Percentiles rank a stretch among this genome's conserved stretches.
Evolutionary conservation across 352 stramenopile species (phyloP).

Genomic region (Phytophthora colocasiae): DNA sequence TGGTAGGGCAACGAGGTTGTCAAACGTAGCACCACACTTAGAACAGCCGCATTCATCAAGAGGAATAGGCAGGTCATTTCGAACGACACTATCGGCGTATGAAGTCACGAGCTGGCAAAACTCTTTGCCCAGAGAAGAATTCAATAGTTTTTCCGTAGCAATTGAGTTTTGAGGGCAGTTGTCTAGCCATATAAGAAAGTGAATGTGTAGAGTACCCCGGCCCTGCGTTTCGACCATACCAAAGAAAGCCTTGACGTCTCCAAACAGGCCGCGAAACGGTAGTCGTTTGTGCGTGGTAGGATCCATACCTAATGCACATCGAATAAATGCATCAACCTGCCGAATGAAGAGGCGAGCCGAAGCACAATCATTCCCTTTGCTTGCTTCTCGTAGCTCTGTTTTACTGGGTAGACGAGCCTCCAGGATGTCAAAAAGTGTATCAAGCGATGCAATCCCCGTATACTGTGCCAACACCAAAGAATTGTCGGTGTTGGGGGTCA

Average conservation of each 20-base stretch:
- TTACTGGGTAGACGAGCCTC: not conserved
- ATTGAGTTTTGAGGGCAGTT: no score
- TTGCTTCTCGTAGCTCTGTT: conserved; percentile 4
- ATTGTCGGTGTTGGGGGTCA: conserved; percentile 13
- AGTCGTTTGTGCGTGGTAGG: not conserved
- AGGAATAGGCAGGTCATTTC: no score
- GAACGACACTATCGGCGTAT: no score
- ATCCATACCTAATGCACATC: not conserved
- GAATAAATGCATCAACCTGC: conserved; percentile 6
- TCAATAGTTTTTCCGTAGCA: no score
- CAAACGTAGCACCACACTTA: no score
- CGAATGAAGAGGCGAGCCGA: conserved; percentile 10
- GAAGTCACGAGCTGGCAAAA: no score
- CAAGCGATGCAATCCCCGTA: conserved; percentile 1
- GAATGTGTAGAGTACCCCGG: no score
- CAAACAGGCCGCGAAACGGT: not conserved
- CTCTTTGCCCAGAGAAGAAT: no score
- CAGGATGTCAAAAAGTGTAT: conserved; percentile 3
- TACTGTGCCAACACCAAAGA: conserved; percentile 10
- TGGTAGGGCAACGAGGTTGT: no score
- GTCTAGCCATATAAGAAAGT: no score
- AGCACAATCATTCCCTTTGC: conserved; percentile 9
- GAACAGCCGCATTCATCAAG: no score
- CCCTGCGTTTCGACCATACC: no score
- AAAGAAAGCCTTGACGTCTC: not conserved